Evolutionary conservation across 768 basidiomycete genomes (phyloP).

Genomic region (button mushroom (Agaricus bisporus)): DNA sequence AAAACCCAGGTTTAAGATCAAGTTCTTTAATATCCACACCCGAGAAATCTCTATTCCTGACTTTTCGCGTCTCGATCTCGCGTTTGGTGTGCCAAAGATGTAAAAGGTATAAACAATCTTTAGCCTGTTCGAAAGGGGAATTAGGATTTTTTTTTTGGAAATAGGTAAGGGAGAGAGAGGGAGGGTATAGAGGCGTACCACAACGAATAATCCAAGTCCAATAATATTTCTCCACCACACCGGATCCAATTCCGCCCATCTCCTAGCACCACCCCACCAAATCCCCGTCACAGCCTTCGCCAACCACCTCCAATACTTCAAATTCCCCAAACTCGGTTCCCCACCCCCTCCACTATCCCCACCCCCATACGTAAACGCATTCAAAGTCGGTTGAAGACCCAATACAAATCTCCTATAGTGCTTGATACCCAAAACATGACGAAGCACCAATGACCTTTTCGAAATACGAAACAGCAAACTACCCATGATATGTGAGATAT

Average conservation of each 20-base stretch:
- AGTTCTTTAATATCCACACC: slow-evolving; percentile 63
- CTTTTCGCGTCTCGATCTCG: slow-evolving; percentile 61
- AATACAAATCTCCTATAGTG: slow-evolving; percentile 6
- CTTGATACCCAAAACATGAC: slow-evolving; percentile 29
- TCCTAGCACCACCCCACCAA: slow-evolving; percentile 48
- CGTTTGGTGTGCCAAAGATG: slow-evolving; percentile 68
- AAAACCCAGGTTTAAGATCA: slow-evolving; percentile 35
- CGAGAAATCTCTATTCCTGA: slow-evolving; percentile 67
- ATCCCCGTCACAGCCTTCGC: slow-evolving; percentile 36
- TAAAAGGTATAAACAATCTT: slow-evolving; percentile 60
- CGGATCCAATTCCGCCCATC: slow-evolving; percentile 66
- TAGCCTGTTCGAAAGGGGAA: slow-evolving; percentile 35
- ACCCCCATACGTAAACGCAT: slow-evolving; percentile 10
- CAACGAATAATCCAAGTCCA: slow-evolving; percentile 61
- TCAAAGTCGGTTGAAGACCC: slow-evolving; percentile 12
- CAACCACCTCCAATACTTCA: slow-evolving; percentile 21
- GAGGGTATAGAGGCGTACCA: slow-evolving; percentile 36
- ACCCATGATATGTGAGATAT: slow-evolving; percentile 64
- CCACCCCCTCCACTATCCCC: slow-evolving; percentile 7
- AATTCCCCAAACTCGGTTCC: slow-evolving; percentile 2
- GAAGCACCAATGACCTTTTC: slow-evolving; percentile 31
- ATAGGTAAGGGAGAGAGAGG: too few relatives aligned
- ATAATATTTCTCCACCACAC: slow-evolving; percentile 74
- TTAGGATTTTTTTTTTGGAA: too few relatives aligned
- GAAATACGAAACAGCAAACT: slow-evolving; percentile 50